Evolutionary conservation across 352 stramenopile species (phyloP).

Genomic region (Phytophthora sp.): DNA sequence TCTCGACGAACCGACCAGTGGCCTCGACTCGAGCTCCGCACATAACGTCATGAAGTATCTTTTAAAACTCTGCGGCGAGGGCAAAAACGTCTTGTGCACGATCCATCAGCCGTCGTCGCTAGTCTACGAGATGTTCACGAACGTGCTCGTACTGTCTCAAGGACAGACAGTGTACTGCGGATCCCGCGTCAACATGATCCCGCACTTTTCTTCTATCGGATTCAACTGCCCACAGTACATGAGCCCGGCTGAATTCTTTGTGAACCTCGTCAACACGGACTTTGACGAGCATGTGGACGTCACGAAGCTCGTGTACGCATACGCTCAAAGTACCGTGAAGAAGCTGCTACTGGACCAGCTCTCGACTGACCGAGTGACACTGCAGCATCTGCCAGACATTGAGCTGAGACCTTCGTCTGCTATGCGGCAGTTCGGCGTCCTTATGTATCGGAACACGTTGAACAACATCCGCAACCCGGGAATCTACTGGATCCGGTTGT

Average conservation of each 20-base stretch:
- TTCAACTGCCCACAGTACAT: constrained; percentile 50
- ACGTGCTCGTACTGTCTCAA: constrained; percentile 58
- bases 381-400: constrained; percentile 19
- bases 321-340: constrained; percentile 15
- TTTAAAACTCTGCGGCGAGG: constrained; percentile 36
- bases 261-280: constrained; percentile 57
- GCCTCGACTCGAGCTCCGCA: constrained; percentile 54
- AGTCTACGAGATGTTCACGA: constrained; percentile 70
- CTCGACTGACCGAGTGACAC: constrained; percentile 11
- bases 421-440: constrained; percentile 44
- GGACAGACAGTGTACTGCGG: constrained; percentile 84
- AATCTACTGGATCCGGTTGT: constrained; percentile 72
- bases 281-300: constrained; percentile 49
- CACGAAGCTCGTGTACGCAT: constrained; percentile 27
- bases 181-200: constrained; percentile 39
- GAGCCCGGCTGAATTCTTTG: constrained; percentile 57
- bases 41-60: constrained; percentile 61
- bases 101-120: constrained; percentile 75
- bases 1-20: constrained; percentile 75
- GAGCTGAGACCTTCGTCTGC: constrained; percentile 31
- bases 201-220: constrained; percentile 42
- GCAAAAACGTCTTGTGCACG: constrained; percentile 62
- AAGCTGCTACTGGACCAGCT: constrained; percentile 31
- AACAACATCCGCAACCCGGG: constrained; percentile 71
- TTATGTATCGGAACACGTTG: constrained; percentile 55